A percentile compares a stretch with the other conserved stretches of the same genome.
phyloP scores from a whole-genome alignment of 2,329 filamentous ascomycete genomes.

The Epichloe bromicola region DNA sequence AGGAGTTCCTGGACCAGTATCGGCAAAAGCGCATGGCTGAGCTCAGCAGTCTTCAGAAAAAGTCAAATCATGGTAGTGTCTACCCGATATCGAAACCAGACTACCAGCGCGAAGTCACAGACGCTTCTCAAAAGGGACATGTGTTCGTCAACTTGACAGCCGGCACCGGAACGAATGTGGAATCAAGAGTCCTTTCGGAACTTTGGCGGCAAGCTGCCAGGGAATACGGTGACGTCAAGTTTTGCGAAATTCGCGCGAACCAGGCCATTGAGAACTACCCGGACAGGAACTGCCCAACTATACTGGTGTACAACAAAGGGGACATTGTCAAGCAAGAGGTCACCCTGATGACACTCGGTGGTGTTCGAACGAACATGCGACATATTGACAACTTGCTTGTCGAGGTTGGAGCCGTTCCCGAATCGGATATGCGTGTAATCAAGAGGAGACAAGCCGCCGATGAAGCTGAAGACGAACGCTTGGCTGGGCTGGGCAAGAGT shows the following conservation, averaged over 20 bases:
- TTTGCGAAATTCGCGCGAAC: slow-evolving; percentile 85
- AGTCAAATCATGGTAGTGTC: slow-evolving; percentile 75
- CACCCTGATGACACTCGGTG: slow-evolving; percentile 70
- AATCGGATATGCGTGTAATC: slow-evolving; percentile 64
- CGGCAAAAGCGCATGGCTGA: slow-evolving; percentile 79
- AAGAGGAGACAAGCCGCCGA: slow-evolving; percentile 47
- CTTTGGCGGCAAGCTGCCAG: slow-evolving; percentile 73
- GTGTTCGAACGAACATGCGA: slow-evolving; percentile 54
- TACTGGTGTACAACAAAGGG: slow-evolving; percentile 82
- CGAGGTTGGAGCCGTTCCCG: slow-evolving; percentile 65
- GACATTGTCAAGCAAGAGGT: slow-evolving; percentile 88
- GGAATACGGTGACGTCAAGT: slow-evolving; percentile 91
- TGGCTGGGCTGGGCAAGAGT: slow-evolving; percentile 28
- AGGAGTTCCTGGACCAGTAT: slow-evolving; percentile 79
- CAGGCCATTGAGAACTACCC: slow-evolving; percentile 96
- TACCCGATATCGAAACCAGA: slow-evolving; percentile 93
- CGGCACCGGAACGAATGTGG: slow-evolving; percentile 63
- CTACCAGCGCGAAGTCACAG: slow-evolving; percentile 82
- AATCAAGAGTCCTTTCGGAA: slow-evolving; percentile 72
- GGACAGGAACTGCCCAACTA: slow-evolving; percentile 86
- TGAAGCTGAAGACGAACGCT: slow-evolving; percentile 45
- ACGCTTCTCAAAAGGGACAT: slow-evolving; percentile 59
- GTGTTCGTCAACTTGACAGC: slow-evolving; percentile 75
- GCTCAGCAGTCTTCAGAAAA: slow-evolving; percentile 59
- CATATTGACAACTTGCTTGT: slow-evolving; percentile 74